phyloP scores from a whole-genome alignment of 2,329 filamentous ascomycete species.

The Colletotrichum limetticola region DNA sequence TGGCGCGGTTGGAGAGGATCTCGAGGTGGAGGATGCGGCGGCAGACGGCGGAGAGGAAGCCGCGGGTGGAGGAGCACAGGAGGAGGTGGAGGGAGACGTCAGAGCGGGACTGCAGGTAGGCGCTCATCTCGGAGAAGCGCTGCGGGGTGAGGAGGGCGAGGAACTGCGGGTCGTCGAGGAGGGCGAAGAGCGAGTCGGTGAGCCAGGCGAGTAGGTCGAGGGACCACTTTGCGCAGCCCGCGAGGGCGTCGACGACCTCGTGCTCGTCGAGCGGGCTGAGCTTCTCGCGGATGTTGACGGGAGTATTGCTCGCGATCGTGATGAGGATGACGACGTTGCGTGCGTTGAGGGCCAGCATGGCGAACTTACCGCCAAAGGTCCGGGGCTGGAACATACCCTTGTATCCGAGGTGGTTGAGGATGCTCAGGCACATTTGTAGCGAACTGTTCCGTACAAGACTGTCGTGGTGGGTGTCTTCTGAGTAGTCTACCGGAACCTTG shows the following conservation, averaged over 20 bases:
- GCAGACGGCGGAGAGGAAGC: slow-evolving; percentile 76
- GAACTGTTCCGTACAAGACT: slow-evolving; percentile 77
- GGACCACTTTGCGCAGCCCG: slow-evolving; percentile 82
- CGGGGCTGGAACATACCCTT: slow-evolving; percentile 70
- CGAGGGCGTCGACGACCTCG: slow-evolving; percentile 78
- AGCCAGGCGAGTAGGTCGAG: slow-evolving; percentile 76
- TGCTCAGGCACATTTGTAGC: slow-evolving; percentile 80
- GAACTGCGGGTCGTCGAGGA: slow-evolving; percentile 64
- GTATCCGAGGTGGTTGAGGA: slow-evolving; percentile 83
- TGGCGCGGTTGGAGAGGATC: slow-evolving; percentile 57
- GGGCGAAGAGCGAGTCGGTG: slow-evolving; percentile 66
- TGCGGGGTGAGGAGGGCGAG: slow-evolving; percentile 59
- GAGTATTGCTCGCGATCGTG: slow-evolving; percentile 69
- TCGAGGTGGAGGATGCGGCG: slow-evolving; percentile 71
- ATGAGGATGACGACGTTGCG: slow-evolving; percentile 76
- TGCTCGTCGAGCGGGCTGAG: slow-evolving; percentile 72
- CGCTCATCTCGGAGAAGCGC: slow-evolving; percentile 60
- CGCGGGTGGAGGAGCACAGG: slow-evolving; percentile 78
- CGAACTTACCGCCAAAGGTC: slow-evolving; percentile 76
- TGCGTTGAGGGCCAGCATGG: slow-evolving; percentile 79
- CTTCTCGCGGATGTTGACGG: slow-evolving; percentile 64
- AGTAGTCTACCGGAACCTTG: slow-evolving; percentile 83
- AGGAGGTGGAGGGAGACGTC: slow-evolving; percentile 72
- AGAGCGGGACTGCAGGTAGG: slow-evolving; percentile 64
- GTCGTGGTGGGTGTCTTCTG: slow-evolving; percentile 78